Evolutionary conservation across 495 filamentous ascomycete genomes (phyloP), one percentile per base, ranked within the genome.

Genomic region (Neurospora cerealis): DNA sequence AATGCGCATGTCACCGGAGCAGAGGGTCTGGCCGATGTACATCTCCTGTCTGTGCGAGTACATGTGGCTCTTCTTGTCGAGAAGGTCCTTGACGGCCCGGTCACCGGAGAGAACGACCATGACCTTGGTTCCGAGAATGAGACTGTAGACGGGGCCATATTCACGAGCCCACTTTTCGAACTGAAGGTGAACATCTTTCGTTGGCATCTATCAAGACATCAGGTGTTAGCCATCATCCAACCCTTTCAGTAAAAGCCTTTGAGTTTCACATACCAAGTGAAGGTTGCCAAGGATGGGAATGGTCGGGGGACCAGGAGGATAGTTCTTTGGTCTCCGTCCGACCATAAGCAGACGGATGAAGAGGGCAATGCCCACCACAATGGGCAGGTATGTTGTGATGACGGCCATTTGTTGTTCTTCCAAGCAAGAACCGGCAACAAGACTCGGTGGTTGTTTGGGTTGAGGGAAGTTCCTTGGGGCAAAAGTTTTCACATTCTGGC

Each of bases 41-140:
- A 78, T 73, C 34, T 83, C 80, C 40, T 72, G 80, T 8, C 82
- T 54, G 19, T 81, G 78, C 39, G 81, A 83, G 77, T 84, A 84
- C 71, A 84, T 77, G 69, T 74, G 74, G 72, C 78, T 80, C 69
- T 78, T 80, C 75, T 80, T 83, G 76, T 83, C 82, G 10, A 83
- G 48, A 0, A 83, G 76, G 19, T 84, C 83, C 73, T 81, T 84
- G 73, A 82, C 78, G 5, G 80, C 79, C 73, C 76, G 71, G 73
- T 83, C 81, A 41, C 77, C 79, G 9, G 79, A 79, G 19, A 84
- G 75, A 3, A 84, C 78, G 19, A 84, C 75, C 62, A 81, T 69
- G 28, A 71, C 72, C 71, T 81, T 82, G 72, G 81, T 80, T n/a
- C 81, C 82, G 28, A 84, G 78, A 48, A 84, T 84, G 41, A 84